Conservation (phyloP, 306 rosid species). For the Lathyrus tuberosus region DNA sequence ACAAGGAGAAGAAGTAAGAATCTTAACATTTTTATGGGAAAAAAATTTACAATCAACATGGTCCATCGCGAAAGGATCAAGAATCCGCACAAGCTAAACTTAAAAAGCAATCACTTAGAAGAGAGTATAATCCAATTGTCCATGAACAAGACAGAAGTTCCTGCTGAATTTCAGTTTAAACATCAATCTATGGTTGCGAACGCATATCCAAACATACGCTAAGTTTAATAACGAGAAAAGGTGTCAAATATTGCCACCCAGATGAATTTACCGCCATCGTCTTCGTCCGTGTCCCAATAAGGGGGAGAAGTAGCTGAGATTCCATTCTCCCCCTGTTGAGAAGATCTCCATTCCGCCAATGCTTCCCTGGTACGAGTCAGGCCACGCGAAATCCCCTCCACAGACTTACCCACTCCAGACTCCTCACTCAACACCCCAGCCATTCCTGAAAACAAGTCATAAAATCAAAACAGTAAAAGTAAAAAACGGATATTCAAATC, state of each 20-base stretch:
- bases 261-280: conserved; percentile 65
- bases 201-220: too few relatives aligned
- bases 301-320: conserved; percentile 88
- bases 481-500: background rate
- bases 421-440: conserved; percentile 82
- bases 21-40: background rate
- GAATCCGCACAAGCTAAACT: background rate
- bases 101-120: too few relatives aligned
- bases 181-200: too few relatives aligned
- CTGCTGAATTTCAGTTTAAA: too few relatives aligned
- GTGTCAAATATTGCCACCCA: too few relatives aligned
- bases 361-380: conserved; percentile 60
- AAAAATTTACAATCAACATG: conserved; percentile 28
- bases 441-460: conserved; percentile 52
- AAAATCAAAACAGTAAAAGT: too few relatives aligned
- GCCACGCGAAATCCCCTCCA: conserved; percentile 67
- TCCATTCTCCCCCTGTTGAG: conserved; percentile 99
- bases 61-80: conserved; percentile 10
- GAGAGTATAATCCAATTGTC: too few relatives aligned
- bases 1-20: conserved; percentile 33
- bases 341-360: conserved; percentile 94
- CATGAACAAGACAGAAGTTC: too few relatives aligned
- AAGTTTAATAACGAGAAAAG: too few relatives aligned
- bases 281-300: conserved; percentile 92
- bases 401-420: conserved; percentile 70